Evolutionary conservation across 129 eudicot genomes (phyloP), one percentile per base, ranked within the genome.

Genomic region (Dittrichia graveolens): DNA sequence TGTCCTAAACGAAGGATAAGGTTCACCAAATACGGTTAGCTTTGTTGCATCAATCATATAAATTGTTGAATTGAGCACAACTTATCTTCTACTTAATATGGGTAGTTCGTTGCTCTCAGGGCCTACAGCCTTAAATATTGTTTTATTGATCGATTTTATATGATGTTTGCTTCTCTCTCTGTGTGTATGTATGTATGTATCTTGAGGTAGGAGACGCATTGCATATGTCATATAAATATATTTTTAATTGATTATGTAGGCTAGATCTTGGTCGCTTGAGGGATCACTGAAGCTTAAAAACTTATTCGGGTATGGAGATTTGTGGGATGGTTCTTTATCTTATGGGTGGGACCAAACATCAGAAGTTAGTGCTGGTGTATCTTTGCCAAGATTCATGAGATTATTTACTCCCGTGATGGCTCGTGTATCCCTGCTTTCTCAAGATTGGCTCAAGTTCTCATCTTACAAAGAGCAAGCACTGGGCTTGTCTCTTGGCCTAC

Each of bases 301-400:
- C 74, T 60, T 86, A 81, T 73, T 94, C 45, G 98, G 98, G 6
- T 88, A 85, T 78, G 98, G 91, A 59, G 98, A 94, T 84, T 24
- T 85, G 44, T 94, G 95, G 96, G 91, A 90, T 70, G 81, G 93
- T 79, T 87, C 98, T 65, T 52, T 86, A 62, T 78, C 87, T 58
- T 94, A 88, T 73, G 96, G 98, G 35, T 87, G 90, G 97, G 95
- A 86, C 74, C 96, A 90, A 81, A 75, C 88, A 65, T 80, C 93
- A 12, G 96, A 90, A 70, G 66, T 88, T 60, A 90, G 98, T 42
- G 80, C 83, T 69, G 98, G 98, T 67, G 83, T 94, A n/a, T 80
- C 84, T 67, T 82, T 94, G 41, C 98, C 98, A 63, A 77, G 92
- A 84, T 82, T 85, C 65, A 85, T 80, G 76, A 58, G 75, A 62